Evolutionary conservation across 768 basidiomycete genomes (phyloP).

Genomic region (Leccinum boreale): DNA sequence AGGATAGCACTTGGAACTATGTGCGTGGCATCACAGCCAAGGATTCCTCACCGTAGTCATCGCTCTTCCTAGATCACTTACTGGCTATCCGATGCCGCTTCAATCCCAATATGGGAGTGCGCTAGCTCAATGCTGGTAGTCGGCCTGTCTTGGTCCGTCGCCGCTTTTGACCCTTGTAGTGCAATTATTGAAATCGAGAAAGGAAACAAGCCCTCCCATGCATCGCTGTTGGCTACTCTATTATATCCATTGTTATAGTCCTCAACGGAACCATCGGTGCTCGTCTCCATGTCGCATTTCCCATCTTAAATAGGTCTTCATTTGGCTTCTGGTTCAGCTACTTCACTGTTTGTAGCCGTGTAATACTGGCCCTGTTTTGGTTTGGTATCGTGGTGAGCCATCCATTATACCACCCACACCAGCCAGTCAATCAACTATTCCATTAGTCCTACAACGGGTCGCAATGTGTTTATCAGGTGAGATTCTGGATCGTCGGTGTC

Average conservation of each 20-base stretch:
- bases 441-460: slow-evolving; percentile 55
- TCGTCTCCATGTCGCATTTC: slow-evolving; percentile 71
- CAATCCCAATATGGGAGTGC: slow-evolving; percentile 31
- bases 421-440: not conserved
- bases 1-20: slow-evolving; percentile 52
- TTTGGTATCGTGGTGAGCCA: slow-evolving; percentile 61
- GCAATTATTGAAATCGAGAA: not conserved
- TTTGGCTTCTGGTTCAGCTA: slow-evolving; percentile 92
- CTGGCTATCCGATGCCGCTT: slow-evolving; percentile 27
- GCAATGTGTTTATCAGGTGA: slow-evolving; percentile 66
- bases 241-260: slow-evolving; percentile 74
- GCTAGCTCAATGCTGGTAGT: slow-evolving; percentile 75
- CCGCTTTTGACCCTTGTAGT: not conserved
- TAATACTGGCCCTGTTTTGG: slow-evolving; percentile 81
- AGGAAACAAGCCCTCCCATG: slow-evolving; percentile 68
- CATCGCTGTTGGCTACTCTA: slow-evolving; percentile 67
- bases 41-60: slow-evolving; percentile 19
- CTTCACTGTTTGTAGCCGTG: slow-evolving; percentile 77
- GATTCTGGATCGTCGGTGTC: not conserved
- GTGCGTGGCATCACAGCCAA: slow-evolving; percentile 52
- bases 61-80: slow-evolving; percentile 18
- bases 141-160: slow-evolving; percentile 63
- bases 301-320: slow-evolving; percentile 76
- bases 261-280: slow-evolving; percentile 82
- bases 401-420: not conserved